Evolutionary conservation across 495 filamentous ascomycete species (phyloP).

Genomic region (Penicillium nucicola): DNA sequence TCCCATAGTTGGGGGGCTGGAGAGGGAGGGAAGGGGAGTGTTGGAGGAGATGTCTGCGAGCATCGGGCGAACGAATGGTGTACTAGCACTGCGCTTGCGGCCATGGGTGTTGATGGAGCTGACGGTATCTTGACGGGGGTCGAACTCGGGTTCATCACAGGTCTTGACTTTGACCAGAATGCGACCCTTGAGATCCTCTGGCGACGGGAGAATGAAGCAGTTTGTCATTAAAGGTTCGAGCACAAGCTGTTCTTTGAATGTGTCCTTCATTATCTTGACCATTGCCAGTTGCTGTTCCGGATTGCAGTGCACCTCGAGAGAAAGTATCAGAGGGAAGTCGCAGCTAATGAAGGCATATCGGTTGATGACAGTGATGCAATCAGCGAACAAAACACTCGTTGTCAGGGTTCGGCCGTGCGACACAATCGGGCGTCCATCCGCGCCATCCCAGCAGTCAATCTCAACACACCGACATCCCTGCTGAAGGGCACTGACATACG

Average conservation of each 20-base stretch:
- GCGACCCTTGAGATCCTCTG: slow-evolving; percentile 74
- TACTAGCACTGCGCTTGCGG: slow-evolving; percentile 78
- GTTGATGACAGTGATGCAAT: slow-evolving; percentile 88
- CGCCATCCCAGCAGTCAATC: slow-evolving; percentile 96
- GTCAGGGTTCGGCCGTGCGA: slow-evolving; percentile 89
- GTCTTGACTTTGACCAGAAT: slow-evolving; percentile 95
- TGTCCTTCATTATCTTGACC: slow-evolving; percentile 84
- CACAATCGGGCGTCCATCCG: slow-evolving; percentile 79
- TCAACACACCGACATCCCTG: slow-evolving; percentile 92
- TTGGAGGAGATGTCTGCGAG: slow-evolving; percentile 50
- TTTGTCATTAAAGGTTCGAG: slow-evolving; percentile 68
- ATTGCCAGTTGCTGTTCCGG: slow-evolving; percentile 78
- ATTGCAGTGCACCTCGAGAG: slow-evolving; percentile 92
- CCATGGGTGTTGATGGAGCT: slow-evolving; percentile 46
- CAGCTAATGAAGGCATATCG: slow-evolving; percentile 86
- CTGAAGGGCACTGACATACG: slow-evolving; percentile 86
- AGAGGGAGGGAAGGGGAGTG: slow-evolving; percentile 50
- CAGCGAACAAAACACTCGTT: slow-evolving; percentile 76
- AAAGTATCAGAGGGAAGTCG: slow-evolving; percentile 84
- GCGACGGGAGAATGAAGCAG: slow-evolving; percentile 68
- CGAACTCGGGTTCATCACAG: slow-evolving; percentile 41
- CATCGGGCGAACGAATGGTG: slow-evolving; percentile 63
- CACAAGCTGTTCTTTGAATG: slow-evolving; percentile 75
- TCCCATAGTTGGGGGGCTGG: slow-evolving; percentile 55
- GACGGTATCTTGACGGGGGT: slow-evolving; percentile 35